Percentiles rank a stretch among this genome's conserved stretches.
Conservation (phyloP, 331 rosid genomes). For the Dryas integrifolia region DNA sequence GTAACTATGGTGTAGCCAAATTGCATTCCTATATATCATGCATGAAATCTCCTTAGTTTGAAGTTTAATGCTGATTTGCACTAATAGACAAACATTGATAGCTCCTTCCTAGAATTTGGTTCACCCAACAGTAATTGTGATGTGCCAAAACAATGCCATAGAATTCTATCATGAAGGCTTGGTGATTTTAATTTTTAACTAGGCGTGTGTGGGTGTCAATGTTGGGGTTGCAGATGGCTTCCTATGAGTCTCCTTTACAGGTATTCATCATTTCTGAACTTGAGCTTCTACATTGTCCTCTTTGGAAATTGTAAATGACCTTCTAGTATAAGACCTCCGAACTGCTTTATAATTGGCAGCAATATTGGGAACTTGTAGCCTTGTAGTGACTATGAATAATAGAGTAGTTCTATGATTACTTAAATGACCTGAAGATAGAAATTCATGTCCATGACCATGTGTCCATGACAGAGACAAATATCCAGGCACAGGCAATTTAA, state of each 20-base stretch:
- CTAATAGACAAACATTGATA: too few species aligned
- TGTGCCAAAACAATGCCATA: background rate
- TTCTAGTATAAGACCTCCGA: too few species aligned
- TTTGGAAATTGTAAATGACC: too few species aligned
- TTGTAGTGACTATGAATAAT: background rate
- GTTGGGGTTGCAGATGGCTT: background rate
- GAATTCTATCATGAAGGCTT: background rate
- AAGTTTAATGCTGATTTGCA: background rate
- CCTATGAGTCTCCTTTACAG: background rate
- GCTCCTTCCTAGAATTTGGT: background rate
- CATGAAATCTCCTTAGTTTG: background rate
- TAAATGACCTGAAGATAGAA: background rate
- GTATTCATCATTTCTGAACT: background rate
- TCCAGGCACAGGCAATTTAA: background rate
- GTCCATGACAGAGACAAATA: background rate
- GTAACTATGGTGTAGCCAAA: background rate
- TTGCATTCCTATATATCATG: background rate
- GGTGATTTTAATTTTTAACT: background rate
- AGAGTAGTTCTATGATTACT: background rate
- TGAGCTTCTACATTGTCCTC: background rate
- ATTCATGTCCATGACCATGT: background rate
- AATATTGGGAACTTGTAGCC: too few species aligned
- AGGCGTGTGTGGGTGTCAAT: background rate
- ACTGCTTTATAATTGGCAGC: too few species aligned
- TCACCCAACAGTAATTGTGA: background rate